Evolutionary conservation across 2,329 filamentous ascomycete genomes (phyloP), one percentile per base, ranked within the genome.

Genomic region (Arthroderma uncinatum): DNA sequence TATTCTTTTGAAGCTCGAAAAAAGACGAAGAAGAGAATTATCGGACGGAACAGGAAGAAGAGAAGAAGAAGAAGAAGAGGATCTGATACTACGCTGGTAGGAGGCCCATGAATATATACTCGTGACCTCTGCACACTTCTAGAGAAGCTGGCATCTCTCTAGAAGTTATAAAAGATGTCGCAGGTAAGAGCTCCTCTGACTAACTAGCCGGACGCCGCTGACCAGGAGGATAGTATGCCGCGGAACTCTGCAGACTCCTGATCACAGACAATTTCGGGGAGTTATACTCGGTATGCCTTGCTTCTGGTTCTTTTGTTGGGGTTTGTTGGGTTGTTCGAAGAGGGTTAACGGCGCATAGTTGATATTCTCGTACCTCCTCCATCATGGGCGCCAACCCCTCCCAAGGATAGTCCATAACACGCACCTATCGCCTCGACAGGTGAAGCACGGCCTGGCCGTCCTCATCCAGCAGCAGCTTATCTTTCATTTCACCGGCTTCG

Each of bases 231-330:
- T 62, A 89, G 76, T 82, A 87, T 70, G 80, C 87, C 64, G 83
- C 86, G 67, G 89, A 96, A 81, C 87, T 97, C 68, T 95, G 89
- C 78, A 82, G 85, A 76, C 83, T 95, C 70, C 81, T 96, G 62
- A 85, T 97, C 62, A 84, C 90, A 69, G 90, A 96, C 70, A 80
- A 88, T 59, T 92, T 93, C 72, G 93, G 93, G 68, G 88, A 95
- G 75, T 83, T 97, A 59, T 89, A 90, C 61, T 89, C 89, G 70
- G 92, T 96, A 86, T 67, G 86, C 57, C n/a, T n/a, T n/a, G n/a
- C n/a, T n/a, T n/a, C n/a, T n/a, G n/a, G n/a, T n/a, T n/a, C n/a
- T n/a, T n/a, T n/a, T n/a, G n/a, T n/a, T n/a, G n/a, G n/a, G n/a
- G n/a, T n/a, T n/a, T n/a, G n/a, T 21, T 25, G 23, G 21, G 12